Conservation (phyloP, 2,329 filamentous ascomycete genomes). For the Clonostachys solani region DNA sequence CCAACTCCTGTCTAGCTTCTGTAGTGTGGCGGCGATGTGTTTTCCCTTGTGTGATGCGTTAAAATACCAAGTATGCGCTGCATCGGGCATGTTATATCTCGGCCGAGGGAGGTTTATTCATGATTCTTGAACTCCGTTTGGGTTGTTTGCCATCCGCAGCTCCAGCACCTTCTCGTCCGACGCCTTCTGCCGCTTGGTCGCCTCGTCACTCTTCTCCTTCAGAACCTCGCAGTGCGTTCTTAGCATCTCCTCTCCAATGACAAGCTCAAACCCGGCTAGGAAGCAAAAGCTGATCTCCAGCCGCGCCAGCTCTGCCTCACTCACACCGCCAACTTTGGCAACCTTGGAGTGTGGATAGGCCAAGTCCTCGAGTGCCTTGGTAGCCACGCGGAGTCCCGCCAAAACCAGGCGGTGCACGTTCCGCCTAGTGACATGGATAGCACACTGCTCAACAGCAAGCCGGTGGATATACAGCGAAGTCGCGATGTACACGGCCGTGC, state of each 20-base stretch:
- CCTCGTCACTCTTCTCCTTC: conserved; percentile 12
- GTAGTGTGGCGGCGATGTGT: too few species aligned
- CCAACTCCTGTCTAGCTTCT: too few species aligned
- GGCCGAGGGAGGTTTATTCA: too few species aligned
- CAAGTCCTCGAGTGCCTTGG: conserved; percentile 92
- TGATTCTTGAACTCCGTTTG: too few species aligned
- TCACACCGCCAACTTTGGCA: conserved; percentile 84
- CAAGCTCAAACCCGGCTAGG: conserved; percentile 78
- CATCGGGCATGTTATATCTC: too few species aligned
- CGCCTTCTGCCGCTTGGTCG: too few species aligned
- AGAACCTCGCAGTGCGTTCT: conserved; percentile 25
- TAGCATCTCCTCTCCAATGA: conserved; percentile 34
- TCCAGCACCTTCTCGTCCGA: too few species aligned
- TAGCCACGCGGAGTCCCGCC: conserved; percentile 79
- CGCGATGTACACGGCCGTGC: conserved; percentile 87
- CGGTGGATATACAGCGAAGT: conserved; percentile 84
- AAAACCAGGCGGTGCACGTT: conserved; percentile 86
- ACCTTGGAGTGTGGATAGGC: conserved; percentile 82
- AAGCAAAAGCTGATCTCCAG: conserved; percentile 90
- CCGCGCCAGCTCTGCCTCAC: conserved; percentile 72
- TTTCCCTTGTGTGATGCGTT: too few species aligned
- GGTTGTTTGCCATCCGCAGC: too few species aligned
- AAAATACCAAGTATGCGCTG: too few species aligned
- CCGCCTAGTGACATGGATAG: conserved; percentile 74
- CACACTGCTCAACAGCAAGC: conserved; percentile 70